Evolutionary conservation across 2,329 filamentous ascomycete species (phyloP).

Genomic region (Huntiella moniliformis): DNA sequence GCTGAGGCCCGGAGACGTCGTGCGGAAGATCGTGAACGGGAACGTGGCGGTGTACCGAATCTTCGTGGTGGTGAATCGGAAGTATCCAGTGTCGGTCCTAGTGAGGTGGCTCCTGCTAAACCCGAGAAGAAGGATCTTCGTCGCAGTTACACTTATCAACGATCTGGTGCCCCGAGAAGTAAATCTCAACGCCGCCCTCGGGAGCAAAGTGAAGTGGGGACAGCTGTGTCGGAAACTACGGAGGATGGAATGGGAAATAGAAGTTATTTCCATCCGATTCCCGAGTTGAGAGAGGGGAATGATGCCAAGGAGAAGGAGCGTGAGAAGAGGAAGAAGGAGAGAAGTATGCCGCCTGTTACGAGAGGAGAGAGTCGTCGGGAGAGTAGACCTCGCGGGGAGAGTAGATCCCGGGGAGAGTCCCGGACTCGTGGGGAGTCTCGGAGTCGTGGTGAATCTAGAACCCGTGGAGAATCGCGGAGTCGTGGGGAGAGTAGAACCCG

Average conservation of each 20-base stretch:
- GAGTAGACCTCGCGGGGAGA: conserved; percentile 12
- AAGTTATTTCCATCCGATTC: conserved; percentile 36
- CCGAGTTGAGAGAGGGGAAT: conserved; percentile 22
- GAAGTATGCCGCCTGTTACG: conserved; percentile 15
- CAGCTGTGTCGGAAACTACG: conserved; percentile 12
- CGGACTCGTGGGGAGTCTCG: neutral
- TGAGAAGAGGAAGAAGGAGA: too few species aligned
- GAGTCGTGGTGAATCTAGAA: neutral
- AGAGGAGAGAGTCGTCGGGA: conserved; percentile 13
- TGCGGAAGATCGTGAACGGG: conserved; percentile 27
- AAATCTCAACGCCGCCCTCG: conserved; percentile 14
- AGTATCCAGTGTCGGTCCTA: conserved; percentile 4
- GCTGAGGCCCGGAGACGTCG: conserved; percentile 37
- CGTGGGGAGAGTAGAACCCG: conserved; percentile 1
- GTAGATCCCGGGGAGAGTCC: conserved; percentile 13
- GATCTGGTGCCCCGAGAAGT: conserved; percentile 16
- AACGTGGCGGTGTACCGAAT: neutral
- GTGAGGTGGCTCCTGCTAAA: conserved; percentile 3
- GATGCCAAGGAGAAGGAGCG: too few species aligned
- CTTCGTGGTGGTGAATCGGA: conserved; percentile 10
- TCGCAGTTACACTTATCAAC: conserved; percentile 36
- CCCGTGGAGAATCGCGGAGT: conserved; percentile 2
- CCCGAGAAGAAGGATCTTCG: conserved; percentile 15
- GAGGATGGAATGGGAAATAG: conserved; percentile 36
- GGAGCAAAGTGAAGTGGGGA: conserved; percentile 15